Percentiles rank a stretch among this genome's conserved stretches.
Evolutionary conservation across 1,284 basidiomycete genomes (phyloP).

Genomic region (Bjerkandera adusta): DNA sequence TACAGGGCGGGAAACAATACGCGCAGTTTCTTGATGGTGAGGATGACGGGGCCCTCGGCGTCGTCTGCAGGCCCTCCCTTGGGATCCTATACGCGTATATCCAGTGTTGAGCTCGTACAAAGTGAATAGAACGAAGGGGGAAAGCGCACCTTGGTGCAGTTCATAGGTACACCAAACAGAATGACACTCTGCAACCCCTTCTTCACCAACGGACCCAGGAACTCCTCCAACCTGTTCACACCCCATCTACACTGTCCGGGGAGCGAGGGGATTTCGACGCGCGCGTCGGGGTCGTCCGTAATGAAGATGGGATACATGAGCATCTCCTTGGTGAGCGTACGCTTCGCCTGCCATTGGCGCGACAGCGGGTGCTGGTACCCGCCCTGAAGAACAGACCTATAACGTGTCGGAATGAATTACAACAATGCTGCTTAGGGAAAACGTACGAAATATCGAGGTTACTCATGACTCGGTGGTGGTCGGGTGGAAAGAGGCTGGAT

Average conservation of each 20-base stretch:
- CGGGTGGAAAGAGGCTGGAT: conserved; percentile 4
- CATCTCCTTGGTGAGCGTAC: conserved; percentile 84
- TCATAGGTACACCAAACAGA: conserved; percentile 93
- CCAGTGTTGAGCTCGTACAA: background rate
- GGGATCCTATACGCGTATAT: conserved; percentile 57
- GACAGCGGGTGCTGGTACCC: conserved; percentile 90
- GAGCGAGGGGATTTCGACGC: conserved; percentile 71
- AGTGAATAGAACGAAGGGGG: background rate
- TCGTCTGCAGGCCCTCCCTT: conserved; percentile 90
- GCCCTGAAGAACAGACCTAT: conserved; percentile 82
- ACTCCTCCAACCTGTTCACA: conserved; percentile 86
- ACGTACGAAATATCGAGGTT: conserved; percentile 14
- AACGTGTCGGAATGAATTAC: background rate
- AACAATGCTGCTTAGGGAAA: background rate
- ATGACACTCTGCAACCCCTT: conserved; percentile 94
- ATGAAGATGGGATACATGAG: conserved; percentile 98
- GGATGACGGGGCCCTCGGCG: conserved; percentile 88
- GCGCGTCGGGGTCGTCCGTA: conserved; percentile 87
- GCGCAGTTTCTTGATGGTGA: conserved; percentile 80
- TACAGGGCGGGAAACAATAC: conserved; percentile 80
- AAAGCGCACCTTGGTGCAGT: conserved; percentile 72
- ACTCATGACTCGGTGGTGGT: conserved; percentile 7
- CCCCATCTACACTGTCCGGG: conserved; percentile 95
- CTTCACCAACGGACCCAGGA: conserved; percentile 83
- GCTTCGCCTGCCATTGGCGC: conserved; percentile 79